Base-by-base conservation (phyloP, 495 filamentous ascomycete genomes). In the Zalerion maritima region DNA sequence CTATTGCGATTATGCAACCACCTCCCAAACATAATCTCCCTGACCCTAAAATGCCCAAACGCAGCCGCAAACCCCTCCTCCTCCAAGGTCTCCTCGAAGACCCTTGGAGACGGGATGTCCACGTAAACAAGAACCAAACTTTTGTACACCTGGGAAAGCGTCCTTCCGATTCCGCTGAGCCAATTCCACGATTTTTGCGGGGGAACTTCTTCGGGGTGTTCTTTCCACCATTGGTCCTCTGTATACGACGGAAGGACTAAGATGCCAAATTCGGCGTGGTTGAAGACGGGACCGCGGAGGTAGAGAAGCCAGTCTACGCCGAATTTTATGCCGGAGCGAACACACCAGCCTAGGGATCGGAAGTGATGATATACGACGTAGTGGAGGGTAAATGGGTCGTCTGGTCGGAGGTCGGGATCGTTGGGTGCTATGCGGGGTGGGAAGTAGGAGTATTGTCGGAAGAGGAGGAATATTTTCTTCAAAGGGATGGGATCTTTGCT, bases 311-410 rank as follows among this genome's bases (percentile, higher is more conserved):
- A 93, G 52, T 99, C 91, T 15, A 81, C 78, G 31, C 76, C 81
- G 45, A 99, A 99, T 51, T 99, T 99, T 41, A 93, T 72, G 22
- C 91, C 89, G 14, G 80, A 71, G 11, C 91, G 78, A 1, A 87
- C 73, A n/a, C 94, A 81, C 89, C 89, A 99, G 26, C 89, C 89
- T 0, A 96, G 66, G 5, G 85, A 91, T 14, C 89, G 81, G 57
- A 89, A 99, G 51, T 99, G 89, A 44, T 99, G 89, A 45, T 94
- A 99, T 9, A 78, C 80, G 18, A 72, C 70, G 46, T 96, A 99
- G 19, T 78, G 73, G 14, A 89, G 46, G 24, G 94, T 58, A 54
- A 99, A 96, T 0, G 78, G 71, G 41, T 91, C 81, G 54, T 92
- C 79, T 0, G 75, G 68, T 31, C 62, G 54, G 14, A 71, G 48